Conservation (phyloP, 768 basidiomycete species). For the Suillus brevipes region DNA sequence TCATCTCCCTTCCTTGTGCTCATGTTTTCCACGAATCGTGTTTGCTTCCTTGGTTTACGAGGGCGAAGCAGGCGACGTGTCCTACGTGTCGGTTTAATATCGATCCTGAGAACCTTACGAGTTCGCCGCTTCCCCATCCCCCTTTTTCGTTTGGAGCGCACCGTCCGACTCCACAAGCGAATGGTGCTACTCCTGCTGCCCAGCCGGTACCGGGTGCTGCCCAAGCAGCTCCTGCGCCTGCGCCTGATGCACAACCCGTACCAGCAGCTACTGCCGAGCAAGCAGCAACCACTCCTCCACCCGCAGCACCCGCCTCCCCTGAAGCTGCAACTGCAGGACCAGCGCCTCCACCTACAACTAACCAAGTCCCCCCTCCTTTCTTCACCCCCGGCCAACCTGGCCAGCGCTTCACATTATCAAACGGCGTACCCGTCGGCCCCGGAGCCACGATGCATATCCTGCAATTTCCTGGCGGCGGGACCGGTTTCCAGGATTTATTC, state of each 20-base stretch:
- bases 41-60: constrained; percentile 80
- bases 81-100: constrained; percentile 84
- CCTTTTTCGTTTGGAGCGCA: constrained; percentile 14
- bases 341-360: constrained; percentile 5
- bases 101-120: constrained; percentile 75
- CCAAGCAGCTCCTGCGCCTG: constrained; percentile 10
- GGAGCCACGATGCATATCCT: constrained; percentile 25
- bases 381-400: constrained; percentile 9
- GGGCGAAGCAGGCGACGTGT: constrained; percentile 77
- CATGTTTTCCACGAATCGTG: constrained; percentile 82
- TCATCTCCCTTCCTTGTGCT: constrained; percentile 75
- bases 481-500: not conserved
- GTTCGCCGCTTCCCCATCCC: constrained; percentile 25
- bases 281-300: not conserved
- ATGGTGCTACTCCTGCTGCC: constrained; percentile 12
- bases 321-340: constrained; percentile 5
- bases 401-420: constrained; percentile 13
- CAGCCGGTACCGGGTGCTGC: constrained; percentile 5
- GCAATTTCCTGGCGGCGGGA: constrained; percentile 25
- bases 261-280: constrained; percentile 1
- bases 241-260: not conserved
- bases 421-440: constrained; percentile 20
- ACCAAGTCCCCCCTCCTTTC: constrained; percentile 10
- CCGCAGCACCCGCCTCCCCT: constrained; percentile 8
- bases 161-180: constrained; percentile 16